Evolutionary conservation across 192 early-diverging fungal genomes (phyloP).

Genomic region (Dimargaris cristalligena): DNA sequence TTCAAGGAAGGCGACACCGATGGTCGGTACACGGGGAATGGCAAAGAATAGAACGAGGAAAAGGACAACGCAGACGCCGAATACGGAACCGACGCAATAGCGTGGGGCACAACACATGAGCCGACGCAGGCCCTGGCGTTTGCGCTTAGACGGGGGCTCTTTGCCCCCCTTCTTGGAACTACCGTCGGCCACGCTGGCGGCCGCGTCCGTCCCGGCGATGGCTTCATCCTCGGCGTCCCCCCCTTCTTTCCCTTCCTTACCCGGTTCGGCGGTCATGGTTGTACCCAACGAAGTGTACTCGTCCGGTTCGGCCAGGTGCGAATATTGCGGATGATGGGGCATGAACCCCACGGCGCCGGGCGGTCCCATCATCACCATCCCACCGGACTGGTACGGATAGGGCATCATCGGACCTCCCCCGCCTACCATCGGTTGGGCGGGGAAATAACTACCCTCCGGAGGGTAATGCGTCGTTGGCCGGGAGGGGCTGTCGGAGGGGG

Average conservation of each 20-base stretch:
- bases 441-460: not conserved
- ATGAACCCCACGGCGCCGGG: not conserved
- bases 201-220: not conserved
- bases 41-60: conserved; percentile 22
- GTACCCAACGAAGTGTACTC: too few relatives aligned
- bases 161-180: not conserved
- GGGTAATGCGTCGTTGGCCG: not conserved
- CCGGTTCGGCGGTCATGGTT: too few relatives aligned
- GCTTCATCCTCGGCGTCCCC: not conserved
- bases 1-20: conserved; percentile 18
- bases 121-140: conserved; percentile 4
- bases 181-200: not conserved
- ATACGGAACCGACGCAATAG: conserved; percentile 20
- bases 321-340: not conserved
- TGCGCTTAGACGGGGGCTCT: not conserved
- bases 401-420: not conserved
- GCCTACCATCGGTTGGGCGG: not conserved
- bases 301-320: not conserved
- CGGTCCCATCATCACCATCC: not conserved
- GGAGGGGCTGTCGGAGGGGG: not conserved
- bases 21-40: conserved; percentile 23
- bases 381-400: too few relatives aligned
- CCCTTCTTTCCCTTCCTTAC: not conserved
- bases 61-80: conserved; percentile 15
- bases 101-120: conserved; percentile 19